phyloP scores from a whole-genome alignment of 139 green algal species.

The Chlamydomonas sphaeroides region DNA sequence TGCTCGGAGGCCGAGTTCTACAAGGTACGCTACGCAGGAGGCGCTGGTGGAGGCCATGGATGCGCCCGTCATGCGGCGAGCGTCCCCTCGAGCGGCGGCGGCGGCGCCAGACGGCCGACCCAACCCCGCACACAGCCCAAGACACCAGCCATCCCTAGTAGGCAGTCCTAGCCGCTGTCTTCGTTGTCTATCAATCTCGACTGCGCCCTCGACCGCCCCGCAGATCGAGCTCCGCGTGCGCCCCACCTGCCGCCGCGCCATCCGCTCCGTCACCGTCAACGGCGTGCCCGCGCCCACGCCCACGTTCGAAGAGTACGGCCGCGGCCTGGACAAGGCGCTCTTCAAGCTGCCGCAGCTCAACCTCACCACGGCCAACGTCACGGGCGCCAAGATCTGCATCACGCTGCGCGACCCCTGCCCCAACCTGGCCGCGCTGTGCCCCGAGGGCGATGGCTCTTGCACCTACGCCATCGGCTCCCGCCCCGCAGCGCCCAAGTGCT shows the following conservation, averaged over 20 bases:
- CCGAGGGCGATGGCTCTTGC: slow-evolving; percentile 36
- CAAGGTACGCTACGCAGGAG: no score
- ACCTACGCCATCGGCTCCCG: slow-evolving; percentile 19
- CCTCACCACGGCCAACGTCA: not conserved
- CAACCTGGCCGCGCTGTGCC: slow-evolving; percentile 31
- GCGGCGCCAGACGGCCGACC: no score
- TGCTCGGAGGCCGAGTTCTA: slow-evolving; percentile 25
- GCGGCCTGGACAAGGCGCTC: not conserved
- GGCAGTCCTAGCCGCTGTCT: no score
- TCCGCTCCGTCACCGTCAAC: slow-evolving; percentile 35
- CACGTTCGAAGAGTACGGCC: slow-evolving; percentile 30
- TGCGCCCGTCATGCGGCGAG: no score
- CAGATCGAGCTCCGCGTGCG: slow-evolving; percentile 28
- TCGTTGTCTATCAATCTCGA: no score
- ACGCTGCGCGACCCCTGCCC: slow-evolving; percentile 36
- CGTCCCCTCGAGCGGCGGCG: no score
- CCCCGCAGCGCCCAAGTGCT: not conserved
- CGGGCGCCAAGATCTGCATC: slow-evolving; percentile 38
- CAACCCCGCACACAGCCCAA: no score
- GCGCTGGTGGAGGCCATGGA: no score
- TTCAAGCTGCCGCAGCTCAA: slow-evolving; percentile 37
- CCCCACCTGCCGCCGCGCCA: slow-evolving; percentile 22
- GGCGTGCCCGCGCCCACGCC: not conserved
- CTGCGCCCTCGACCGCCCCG: no score
- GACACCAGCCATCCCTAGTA: no score